These are phyloP conservation scores for Citrus sp. DNA, from an alignment of 345 rosid species.

Conservation along the genomic window DNA sequence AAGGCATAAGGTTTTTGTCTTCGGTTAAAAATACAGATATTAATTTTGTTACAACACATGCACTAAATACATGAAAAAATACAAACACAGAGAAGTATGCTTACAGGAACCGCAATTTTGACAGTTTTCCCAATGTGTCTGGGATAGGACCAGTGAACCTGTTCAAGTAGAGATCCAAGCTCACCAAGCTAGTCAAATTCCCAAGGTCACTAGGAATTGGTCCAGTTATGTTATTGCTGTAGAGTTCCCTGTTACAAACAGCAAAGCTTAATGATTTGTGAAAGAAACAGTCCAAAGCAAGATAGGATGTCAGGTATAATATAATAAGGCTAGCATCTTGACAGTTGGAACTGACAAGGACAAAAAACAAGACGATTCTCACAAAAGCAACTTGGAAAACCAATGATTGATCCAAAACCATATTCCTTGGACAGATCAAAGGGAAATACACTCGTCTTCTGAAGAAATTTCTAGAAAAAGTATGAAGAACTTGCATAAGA, in stretches of 20 bases:
- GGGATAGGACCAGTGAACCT: conserved; percentile 90
- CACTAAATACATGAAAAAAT: background rate
- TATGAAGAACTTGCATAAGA: background rate
- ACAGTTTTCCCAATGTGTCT: conserved; percentile 74
- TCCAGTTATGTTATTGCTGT: conserved; percentile 90
- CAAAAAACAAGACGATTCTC: background rate
- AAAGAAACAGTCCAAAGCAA: background rate
- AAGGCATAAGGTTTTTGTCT: background rate
- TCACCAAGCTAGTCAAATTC: conserved; percentile 88
- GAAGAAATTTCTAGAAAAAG: background rate
- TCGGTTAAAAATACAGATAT: no score
- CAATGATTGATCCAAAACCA: background rate
- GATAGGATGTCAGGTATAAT: background rate
- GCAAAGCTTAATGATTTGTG: conserved; percentile 2
- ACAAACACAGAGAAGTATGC: conserved; percentile 22
- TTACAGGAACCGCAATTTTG: conserved; percentile 94
- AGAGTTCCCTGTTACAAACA: conserved; percentile 74
- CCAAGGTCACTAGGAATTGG: conserved; percentile 92
- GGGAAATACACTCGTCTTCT: background rate
- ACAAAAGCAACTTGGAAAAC: background rate
- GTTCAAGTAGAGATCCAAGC: conserved; percentile 98
- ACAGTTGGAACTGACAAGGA: background rate
- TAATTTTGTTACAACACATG: background rate
- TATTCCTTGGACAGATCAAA: background rate
- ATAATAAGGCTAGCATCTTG: background rate